Percentiles rank a stretch among this genome's conserved stretches.
These are phyloP conservation scores for Artemisia argyi DNA, from an alignment of 129 eudicot genomes.

Conservation along the genomic window DNA sequence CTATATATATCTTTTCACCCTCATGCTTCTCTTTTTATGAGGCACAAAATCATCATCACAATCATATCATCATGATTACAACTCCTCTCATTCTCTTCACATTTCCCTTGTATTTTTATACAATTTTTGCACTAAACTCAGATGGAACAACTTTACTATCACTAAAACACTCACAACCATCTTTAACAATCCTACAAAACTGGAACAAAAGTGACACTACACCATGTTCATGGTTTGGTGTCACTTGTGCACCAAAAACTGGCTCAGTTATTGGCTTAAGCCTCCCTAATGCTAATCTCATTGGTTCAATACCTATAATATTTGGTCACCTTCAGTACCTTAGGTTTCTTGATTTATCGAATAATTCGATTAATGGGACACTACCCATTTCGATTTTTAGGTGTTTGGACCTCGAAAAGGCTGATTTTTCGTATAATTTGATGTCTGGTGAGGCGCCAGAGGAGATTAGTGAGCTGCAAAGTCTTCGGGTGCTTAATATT, in stretches of 20 bases:
- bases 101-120: slow-evolving; percentile 24
- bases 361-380: slow-evolving; percentile 67
- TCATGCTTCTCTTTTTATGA: slow-evolving; percentile 8
- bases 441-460: slow-evolving; percentile 60
- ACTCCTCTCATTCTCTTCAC: slow-evolving; percentile 12
- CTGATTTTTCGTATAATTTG: slow-evolving; percentile 51
- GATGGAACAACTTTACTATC: slow-evolving; percentile 79
- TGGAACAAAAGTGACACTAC: slow-evolving; percentile 63
- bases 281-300: slow-evolving; percentile 59
- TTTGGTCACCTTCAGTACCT: slow-evolving; percentile 60
- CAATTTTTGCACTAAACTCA: slow-evolving; percentile 49
- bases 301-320: slow-evolving; percentile 63
- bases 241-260: slow-evolving; percentile 52
- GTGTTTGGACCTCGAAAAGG: slow-evolving; percentile 51
- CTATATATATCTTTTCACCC: neutral
- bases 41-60: slow-evolving; percentile 10
- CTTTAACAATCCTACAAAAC: slow-evolving; percentile 56
- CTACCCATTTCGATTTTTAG: slow-evolving; percentile 69
- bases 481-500: slow-evolving; percentile 33
- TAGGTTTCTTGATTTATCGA: slow-evolving; percentile 62
- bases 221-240: slow-evolving; percentile 92
- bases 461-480: neutral
- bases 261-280: slow-evolving; percentile 45
- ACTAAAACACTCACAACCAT: slow-evolving; percentile 69
- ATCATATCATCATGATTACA: slow-evolving; percentile 34